Percentiles rank a stretch among this genome's conserved stretches.
These are phyloP conservation scores for Penicillium lividum DNA, from an alignment of 495 filamentous ascomycete genomes.

Conservation along the genomic window DNA sequence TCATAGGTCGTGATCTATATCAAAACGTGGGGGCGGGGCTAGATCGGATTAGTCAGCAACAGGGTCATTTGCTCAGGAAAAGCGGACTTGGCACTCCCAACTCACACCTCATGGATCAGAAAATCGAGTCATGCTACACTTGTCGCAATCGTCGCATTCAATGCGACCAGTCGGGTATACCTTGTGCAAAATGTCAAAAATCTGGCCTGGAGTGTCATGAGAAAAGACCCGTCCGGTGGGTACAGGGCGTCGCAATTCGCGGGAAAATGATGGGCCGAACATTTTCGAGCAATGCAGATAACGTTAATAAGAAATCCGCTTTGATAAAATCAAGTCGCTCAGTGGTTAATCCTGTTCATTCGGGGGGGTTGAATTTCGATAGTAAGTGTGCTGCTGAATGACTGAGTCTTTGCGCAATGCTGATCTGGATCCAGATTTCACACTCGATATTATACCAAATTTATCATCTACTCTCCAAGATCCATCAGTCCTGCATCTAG, in stretches of 20 bases:
- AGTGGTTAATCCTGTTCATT: neutral
- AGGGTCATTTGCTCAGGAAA: neutral
- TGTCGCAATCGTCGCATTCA: slow-evolving; percentile 56
- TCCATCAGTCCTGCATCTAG: slow-evolving; percentile 37
- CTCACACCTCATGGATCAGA: slow-evolving; percentile 6
- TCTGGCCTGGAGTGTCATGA: slow-evolving; percentile 54
- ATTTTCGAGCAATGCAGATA: slow-evolving; percentile 13
- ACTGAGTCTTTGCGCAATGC: neutral
- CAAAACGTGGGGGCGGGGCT: neutral
- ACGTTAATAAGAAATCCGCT: neutral
- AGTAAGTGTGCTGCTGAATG: neutral
- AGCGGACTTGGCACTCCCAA: slow-evolving; percentile 6
- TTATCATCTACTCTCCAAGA: slow-evolving; percentile 30
- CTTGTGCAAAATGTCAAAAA: slow-evolving; percentile 41
- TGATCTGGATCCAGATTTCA: slow-evolving; percentile 5
- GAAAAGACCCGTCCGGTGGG: slow-evolving; percentile 51
- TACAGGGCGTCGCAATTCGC: slow-evolving; percentile 43
- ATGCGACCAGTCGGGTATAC: slow-evolving; percentile 44
- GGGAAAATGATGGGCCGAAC: slow-evolving; percentile 37
- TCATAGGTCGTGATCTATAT: neutral
- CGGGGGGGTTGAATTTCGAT: neutral
- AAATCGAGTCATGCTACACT: slow-evolving; percentile 42
- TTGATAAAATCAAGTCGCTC: neutral
- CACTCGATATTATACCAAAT: neutral
- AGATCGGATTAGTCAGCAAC: neutral